Conservation (phyloP, 2,329 filamentous ascomycete species). For the Rhynchosporium graminicola region DNA sequence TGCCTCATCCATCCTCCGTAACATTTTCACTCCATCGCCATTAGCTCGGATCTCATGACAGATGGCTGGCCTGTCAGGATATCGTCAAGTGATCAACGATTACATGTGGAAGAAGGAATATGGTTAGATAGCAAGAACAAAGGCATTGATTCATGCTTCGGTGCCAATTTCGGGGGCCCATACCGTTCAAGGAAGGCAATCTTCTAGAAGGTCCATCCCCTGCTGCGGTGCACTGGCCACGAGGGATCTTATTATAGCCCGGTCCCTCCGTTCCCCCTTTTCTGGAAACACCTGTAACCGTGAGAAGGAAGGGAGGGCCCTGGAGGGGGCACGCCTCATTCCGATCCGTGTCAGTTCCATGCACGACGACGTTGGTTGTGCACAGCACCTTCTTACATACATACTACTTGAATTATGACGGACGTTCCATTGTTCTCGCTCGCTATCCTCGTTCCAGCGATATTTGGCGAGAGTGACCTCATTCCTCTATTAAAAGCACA, state of each 20-base stretch:
- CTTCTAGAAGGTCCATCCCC: conserved; percentile 18
- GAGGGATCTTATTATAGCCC: conserved; percentile 1
- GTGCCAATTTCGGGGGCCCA: conserved; percentile 1
- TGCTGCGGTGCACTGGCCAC: conserved; percentile 4
- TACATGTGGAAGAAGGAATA: conserved; percentile 3
- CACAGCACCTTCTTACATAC: background rate
- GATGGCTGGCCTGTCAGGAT: background rate
- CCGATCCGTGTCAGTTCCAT: conserved; percentile 14
- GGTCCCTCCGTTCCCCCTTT: conserved; percentile 1
- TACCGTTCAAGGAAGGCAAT: conserved; percentile 14
- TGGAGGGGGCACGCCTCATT: conserved; percentile 1
- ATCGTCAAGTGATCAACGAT: conserved; percentile 12
- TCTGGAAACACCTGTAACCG: conserved; percentile 3
- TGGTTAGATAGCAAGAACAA: background rate
- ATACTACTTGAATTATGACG: background rate
- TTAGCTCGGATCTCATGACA: conserved; percentile 5
- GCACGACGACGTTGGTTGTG: background rate
- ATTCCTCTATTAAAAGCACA: conserved; percentile 11
- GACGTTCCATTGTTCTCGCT: background rate
- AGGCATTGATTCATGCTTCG: conserved; percentile 19
- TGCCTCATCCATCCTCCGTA: background rate
- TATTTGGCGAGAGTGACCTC: background rate
- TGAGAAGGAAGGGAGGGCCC: background rate
- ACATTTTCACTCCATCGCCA: background rate
- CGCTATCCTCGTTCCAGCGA: background rate